Conservation (phyloP, 371 early-diverging fungal genomes). For the Mortierella sp. region DNA sequence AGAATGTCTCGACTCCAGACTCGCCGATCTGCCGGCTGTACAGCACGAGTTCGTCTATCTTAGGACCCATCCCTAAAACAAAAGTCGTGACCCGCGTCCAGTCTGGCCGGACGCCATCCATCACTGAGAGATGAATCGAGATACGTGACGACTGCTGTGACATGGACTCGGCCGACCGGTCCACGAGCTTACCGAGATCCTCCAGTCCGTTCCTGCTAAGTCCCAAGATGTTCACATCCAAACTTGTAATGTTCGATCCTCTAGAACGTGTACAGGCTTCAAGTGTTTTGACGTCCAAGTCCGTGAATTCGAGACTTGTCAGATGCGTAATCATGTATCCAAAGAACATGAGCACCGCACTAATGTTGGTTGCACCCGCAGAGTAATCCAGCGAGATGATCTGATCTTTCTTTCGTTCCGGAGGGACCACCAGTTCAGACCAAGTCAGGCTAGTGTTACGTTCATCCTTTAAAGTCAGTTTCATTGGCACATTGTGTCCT, state of each 20-base stretch:
- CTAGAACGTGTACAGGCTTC: conserved; percentile 23
- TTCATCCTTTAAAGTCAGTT: conserved; percentile 8
- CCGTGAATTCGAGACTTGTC: conserved; percentile 19
- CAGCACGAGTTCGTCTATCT: conserved; percentile 15
- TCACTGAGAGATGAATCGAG: conserved; percentile 7
- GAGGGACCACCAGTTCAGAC: conserved; percentile 9
- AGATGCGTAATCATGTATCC: conserved; percentile 23
- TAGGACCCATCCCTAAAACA: conserved; percentile 2
- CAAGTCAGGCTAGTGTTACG: conserved; percentile 12
- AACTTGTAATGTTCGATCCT: conserved; percentile 15
- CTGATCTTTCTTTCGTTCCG: conserved; percentile 11
- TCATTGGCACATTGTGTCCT: conserved; percentile 7
- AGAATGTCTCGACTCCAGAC: conserved; percentile 1
- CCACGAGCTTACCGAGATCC: conserved; percentile 15
- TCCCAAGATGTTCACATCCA: conserved; percentile 19
- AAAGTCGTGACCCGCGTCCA: conserved; percentile 8
- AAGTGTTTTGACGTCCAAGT: conserved; percentile 18
- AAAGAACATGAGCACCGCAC: conserved; percentile 22
- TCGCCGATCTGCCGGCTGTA: conserved; percentile 3
- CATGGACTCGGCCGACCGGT: conserved; percentile 21
- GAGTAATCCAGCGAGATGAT: conserved; percentile 13
- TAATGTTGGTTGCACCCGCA: conserved; percentile 12
- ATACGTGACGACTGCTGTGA: conserved; percentile 14
- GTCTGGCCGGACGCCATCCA: conserved; percentile 10
- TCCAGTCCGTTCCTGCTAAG: conserved; percentile 17